phyloP scores from a whole-genome alignment of 768 basidiomycete genomes.

The Suillus occidentalis region DNA sequence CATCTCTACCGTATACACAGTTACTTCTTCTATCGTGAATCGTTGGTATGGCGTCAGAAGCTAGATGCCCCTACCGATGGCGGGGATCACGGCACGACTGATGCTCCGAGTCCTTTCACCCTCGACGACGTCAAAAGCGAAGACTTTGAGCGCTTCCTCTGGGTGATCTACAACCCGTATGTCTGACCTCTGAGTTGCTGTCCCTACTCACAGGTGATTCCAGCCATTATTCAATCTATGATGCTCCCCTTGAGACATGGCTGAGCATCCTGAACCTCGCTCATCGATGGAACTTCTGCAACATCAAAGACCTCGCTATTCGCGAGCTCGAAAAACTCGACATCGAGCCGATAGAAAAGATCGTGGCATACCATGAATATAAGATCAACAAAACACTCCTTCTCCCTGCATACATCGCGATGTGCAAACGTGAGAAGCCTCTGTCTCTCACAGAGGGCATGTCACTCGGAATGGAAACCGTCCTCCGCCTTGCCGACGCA shows the following conservation, averaged over 20 bases:
- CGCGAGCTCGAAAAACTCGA: constrained; percentile 52
- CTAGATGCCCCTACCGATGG: constrained; percentile 12
- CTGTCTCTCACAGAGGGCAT: constrained; percentile 54
- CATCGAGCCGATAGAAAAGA: constrained; percentile 51
- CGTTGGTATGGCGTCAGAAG: constrained; percentile 27
- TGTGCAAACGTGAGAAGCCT: constrained; percentile 53
- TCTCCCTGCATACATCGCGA: constrained; percentile 48
- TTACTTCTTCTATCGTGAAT: constrained; percentile 39
- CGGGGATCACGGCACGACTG: background rate
- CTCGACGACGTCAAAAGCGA: constrained; percentile 32
- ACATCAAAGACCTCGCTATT: constrained; percentile 50
- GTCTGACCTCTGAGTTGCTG: constrained; percentile 11
- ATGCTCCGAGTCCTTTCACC: constrained; percentile 9
- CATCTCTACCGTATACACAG: constrained; percentile 35
- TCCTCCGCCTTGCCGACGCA: constrained; percentile 50
- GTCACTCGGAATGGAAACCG: constrained; percentile 56
- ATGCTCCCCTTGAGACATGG: constrained; percentile 54
- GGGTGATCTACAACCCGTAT: constrained; percentile 60
- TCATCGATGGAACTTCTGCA: constrained; percentile 52
- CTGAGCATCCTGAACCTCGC: constrained; percentile 51
- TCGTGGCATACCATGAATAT: constrained; percentile 55
- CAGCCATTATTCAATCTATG: constrained; percentile 58
- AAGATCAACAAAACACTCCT: constrained; percentile 49
- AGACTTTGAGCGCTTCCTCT: constrained; percentile 49
- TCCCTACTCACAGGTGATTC: background rate